These are phyloP conservation scores for Tylopilus subfusipes DNA, from an alignment of 768 basidiomycete genomes.

Conservation along the genomic window DNA sequence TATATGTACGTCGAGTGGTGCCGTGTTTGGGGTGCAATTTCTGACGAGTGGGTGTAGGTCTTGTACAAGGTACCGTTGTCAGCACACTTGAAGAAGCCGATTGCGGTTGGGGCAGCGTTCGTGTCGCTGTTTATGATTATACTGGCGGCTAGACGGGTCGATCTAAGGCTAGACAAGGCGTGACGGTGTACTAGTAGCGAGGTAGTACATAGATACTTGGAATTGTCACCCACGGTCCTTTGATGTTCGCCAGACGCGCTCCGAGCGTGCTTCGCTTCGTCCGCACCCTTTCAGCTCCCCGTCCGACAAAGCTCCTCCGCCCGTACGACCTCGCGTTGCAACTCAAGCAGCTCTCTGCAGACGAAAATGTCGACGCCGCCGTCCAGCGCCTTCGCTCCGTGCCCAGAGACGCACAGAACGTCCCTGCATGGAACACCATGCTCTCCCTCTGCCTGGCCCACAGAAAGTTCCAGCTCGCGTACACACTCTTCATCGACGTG, in stretches of 20 bases:
- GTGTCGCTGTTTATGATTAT: conserved; percentile 58
- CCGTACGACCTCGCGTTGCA: conserved; percentile 61
- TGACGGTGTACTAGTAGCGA: conserved; percentile 7
- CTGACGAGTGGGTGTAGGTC: conserved; percentile 50
- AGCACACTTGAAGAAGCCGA: conserved; percentile 84
- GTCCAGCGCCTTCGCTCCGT: conserved; percentile 62
- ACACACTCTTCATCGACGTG: conserved; percentile 69
- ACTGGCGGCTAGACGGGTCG: conserved; percentile 47
- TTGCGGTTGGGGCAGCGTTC: conserved; percentile 71
- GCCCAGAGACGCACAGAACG: conserved; percentile 72
- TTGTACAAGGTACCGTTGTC: conserved; percentile 78
- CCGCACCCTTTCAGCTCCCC: conserved; percentile 7
- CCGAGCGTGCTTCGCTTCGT: not conserved
- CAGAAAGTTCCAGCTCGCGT: conserved; percentile 55
- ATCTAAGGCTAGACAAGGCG: conserved; percentile 46
- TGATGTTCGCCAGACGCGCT: conserved; percentile 15
- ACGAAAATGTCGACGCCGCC: conserved; percentile 58
- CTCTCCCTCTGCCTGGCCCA: conserved; percentile 62
- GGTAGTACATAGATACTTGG: not conserved
- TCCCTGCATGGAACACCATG: conserved; percentile 75
- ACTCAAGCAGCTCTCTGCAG: conserved; percentile 54
- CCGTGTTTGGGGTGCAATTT: not conserved
- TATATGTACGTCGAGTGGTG: conserved; percentile 65
- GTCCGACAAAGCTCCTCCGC: conserved; percentile 41
- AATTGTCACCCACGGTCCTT: conserved; percentile 7